Base-by-base conservation (phyloP, 163 green algal species). In the Scenedesmus sp. region DNA sequence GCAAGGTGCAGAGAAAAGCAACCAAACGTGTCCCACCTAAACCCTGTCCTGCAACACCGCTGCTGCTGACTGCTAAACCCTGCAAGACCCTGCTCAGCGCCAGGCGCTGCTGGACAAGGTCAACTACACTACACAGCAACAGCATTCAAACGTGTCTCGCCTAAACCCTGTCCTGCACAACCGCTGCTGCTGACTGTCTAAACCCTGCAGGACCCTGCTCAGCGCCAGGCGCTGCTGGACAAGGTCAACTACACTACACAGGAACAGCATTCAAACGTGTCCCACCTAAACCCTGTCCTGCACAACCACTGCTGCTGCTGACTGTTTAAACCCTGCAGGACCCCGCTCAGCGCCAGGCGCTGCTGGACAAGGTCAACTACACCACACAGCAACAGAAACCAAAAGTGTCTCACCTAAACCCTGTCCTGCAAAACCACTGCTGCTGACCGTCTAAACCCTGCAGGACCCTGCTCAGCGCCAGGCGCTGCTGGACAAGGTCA, bases 401-500 rank as follows among this genome's bases (percentile, higher is more conserved):
- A 46, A 46, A 46, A 46, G 34, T 46, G 34, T 46, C 34, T 46
- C 34, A 46, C 34, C 34, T 7, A 34, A 5, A 73, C 62, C 66
- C 66, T 34, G 66, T 5, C 66, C 6, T 26, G 2, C 66, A 34
- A 76, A 46, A 76, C 66, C 70, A 15, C 70, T 79, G 70, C 23
- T 5, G 5, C 7, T 76, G 66, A 23, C 34, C 34, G 34, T 46
- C 34, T 46, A 46, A 18, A 70, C 20, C 10, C 26, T 76, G 70
- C 84, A 89, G 86, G 67, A 84, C 52, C 86, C 86, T 7, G 5
- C 54, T 12, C 52, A 66, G 18, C 86, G 86, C 13, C 10, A 20
- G 16, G 52, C 52, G 20, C 86, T 90, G 86, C 60, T 90, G 1
- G 86, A 90, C 86, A 90, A 84, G 86, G 18, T 90, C 52, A 90